A percentile compares a stretch with the other conserved stretches of the same genome.
phyloP scores from a whole-genome alignment of 2,329 filamentous ascomycete species.

The Allantophomopsis cytisporea region DNA sequence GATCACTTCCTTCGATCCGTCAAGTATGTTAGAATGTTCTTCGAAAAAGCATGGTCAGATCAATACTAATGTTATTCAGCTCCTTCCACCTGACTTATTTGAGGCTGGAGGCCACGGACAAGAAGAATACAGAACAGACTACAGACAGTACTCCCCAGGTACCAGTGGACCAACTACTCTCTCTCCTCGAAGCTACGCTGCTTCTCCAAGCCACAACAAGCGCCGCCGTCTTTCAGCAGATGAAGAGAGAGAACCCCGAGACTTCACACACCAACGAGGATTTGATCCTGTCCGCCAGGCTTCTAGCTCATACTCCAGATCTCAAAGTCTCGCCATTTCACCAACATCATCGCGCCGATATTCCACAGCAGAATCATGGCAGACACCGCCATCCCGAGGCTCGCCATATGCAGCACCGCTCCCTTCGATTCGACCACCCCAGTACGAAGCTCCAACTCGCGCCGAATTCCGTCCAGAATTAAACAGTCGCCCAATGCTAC shows the following conservation, averaged over 20 bases:
- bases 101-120: slow-evolving; percentile 6
- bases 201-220: slow-evolving; percentile 4
- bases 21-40: slow-evolving; percentile 5
- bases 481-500: slow-evolving; percentile 6
- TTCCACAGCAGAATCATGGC: slow-evolving; percentile 2
- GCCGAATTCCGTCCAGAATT: slow-evolving; percentile 6
- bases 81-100: slow-evolving; percentile 4
- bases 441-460: slow-evolving; percentile 1
- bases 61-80: not conserved
- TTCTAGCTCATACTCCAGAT: not conserved
- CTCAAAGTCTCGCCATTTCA: slow-evolving; percentile 2
- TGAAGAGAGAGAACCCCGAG: slow-evolving; percentile 2
- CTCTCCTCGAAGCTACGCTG: slow-evolving; percentile 3
- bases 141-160: slow-evolving; percentile 3
- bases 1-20: slow-evolving; percentile 10
- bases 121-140: slow-evolving; percentile 3
- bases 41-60: not conserved
- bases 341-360: slow-evolving; percentile 3
- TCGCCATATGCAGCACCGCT: slow-evolving; percentile 3
- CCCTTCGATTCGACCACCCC: slow-evolving; percentile 7
- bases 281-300: not conserved
- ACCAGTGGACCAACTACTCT: not conserved
- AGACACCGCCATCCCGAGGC: too few relatives aligned
- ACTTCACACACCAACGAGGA: not conserved
- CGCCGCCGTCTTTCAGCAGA: slow-evolving; percentile 8